Evolutionary conservation across 2,329 filamentous ascomycete genomes (phyloP).

Genomic region (Colletotrichum neosansevieriae): DNA sequence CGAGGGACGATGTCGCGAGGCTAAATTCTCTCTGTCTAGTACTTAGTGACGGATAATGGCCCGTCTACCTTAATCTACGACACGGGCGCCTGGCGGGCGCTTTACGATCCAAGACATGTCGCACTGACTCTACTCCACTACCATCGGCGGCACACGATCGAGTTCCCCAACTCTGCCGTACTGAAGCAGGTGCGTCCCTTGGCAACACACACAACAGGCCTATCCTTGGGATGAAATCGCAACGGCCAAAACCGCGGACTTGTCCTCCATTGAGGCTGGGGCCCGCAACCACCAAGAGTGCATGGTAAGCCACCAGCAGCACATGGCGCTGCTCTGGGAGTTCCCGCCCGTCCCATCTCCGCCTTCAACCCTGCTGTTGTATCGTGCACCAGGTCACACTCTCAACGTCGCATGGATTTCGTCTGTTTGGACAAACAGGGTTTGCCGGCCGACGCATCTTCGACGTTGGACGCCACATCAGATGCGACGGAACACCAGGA

Average conservation of each 20-base stretch:
- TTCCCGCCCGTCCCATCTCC: conserved; percentile 39
- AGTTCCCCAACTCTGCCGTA: conserved; percentile 1
- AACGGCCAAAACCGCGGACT: conserved; percentile 12
- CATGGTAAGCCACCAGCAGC: conserved; percentile 26
- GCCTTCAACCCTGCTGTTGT: conserved; percentile 29
- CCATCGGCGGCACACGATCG: neutral
- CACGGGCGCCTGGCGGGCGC: neutral
- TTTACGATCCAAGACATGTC: neutral
- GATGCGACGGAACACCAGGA: conserved; percentile 14
- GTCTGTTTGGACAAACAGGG: conserved; percentile 27
- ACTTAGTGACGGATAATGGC: neutral
- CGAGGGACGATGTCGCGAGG: neutral
- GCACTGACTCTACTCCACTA: conserved; percentile 5
- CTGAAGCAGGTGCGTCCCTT: neutral
- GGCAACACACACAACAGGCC: conserved; percentile 2
- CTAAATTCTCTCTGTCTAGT: neutral
- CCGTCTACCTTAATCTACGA: neutral
- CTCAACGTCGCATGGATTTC: conserved; percentile 34
- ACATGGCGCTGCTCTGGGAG: conserved; percentile 36
- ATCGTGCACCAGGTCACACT: conserved; percentile 33
- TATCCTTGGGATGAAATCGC: conserved; percentile 2
- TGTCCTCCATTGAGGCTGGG: neutral
- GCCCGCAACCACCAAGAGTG: conserved; percentile 17
- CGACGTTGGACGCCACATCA: conserved; percentile 2
- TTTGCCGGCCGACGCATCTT: conserved; percentile 7